Evolutionary conservation across 176 grass and related monocot genomes (phyloP), one percentile per base, ranked within the genome.

Genomic region (Rhynchospora pubera): DNA sequence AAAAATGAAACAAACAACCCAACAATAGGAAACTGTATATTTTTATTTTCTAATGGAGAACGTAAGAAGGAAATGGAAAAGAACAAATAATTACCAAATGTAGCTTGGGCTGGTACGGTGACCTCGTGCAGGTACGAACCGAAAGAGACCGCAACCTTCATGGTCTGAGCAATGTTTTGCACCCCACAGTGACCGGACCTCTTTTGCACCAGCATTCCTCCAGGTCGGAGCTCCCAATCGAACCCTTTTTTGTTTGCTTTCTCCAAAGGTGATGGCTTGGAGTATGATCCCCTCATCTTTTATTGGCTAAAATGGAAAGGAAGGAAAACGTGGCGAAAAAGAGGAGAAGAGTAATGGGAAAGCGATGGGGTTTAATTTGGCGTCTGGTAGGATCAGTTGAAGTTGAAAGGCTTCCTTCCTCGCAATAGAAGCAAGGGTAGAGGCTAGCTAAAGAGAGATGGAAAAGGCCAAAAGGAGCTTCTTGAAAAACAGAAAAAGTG

Each of bases 201-300:
- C 82, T 89, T 91, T 84, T 99, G 92, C 61, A 95, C 92, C 16
- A 95, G 87, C 96, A 95, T 95, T 81, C 95, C 95, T 65, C 95
- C 90, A 4, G 95, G 95, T 50, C 87, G 87, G 62, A 99, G 79
- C 89, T 99, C 95, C 95, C 85, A 98, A 85, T 91, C 89, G 44
- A 84, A 69, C 32, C 79, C 89, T 81, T 78, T 73, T 24, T 21
- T 55, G 69, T 47, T 74, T 73, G 43, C 50, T 74, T 65, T 81
- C 60, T 81, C 59, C 32, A 65, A 51, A 45, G 79, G 21, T 65
- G 79, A 81, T 48, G 60, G 10, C 43, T 64, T 65, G 58, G 21
- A 65, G 58, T 64, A 47, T 24, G 79, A 47, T 24, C 10, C 11
- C n/a, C 60, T 81, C 79, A 42, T 81, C 62, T 65, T 63, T 47